phyloP scores from a whole-genome alignment of 768 basidiomycete genomes.

The Tricholoma hemisulphureum region DNA sequence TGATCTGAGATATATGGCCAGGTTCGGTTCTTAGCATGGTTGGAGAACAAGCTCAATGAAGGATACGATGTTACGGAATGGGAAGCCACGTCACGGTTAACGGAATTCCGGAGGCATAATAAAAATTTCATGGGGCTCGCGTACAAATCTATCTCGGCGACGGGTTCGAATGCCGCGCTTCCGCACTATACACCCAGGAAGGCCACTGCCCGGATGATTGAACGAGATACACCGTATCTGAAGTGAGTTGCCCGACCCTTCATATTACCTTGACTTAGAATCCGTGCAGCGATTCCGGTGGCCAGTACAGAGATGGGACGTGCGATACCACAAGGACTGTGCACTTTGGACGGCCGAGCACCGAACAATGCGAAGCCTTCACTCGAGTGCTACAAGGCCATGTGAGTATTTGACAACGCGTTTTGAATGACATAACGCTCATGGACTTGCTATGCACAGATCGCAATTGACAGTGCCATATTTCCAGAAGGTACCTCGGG shows the following conservation, averaged over 20 bases:
- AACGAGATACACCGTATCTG: constrained; percentile 79
- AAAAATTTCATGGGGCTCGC: constrained; percentile 82
- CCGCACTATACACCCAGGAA: constrained; percentile 89
- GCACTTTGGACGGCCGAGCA: constrained; percentile 84
- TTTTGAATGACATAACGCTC: constrained; percentile 15
- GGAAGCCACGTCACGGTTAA: constrained; percentile 83
- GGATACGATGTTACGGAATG: constrained; percentile 89
- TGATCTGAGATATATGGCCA: constrained; percentile 22
- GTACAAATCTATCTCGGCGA: constrained; percentile 87
- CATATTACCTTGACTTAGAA: constrained; percentile 13
- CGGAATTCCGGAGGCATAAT: constrained; percentile 67
- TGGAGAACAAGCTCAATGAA: constrained; percentile 74
- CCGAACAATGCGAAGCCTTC: constrained; percentile 86
- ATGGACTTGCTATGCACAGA: constrained; percentile 42
- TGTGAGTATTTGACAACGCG: constrained; percentile 54
- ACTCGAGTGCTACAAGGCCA: constrained; percentile 96
- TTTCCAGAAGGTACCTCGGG: constrained; percentile 93
- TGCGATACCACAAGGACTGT: constrained; percentile 81
- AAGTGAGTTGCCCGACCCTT: constrained; percentile 54
- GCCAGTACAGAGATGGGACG: constrained; percentile 87
- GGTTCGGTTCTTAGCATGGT: constrained; percentile 86
- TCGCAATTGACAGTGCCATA: constrained; percentile 85
- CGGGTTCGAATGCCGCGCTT: constrained; percentile 87
- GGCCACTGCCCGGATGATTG: constrained; percentile 66
- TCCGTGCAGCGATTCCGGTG: constrained; percentile 74